Evolutionary conservation across 2,329 filamentous ascomycete genomes (phyloP), one percentile per base, ranked within the genome.

Genomic region (Aspergillus ibericus): DNA sequence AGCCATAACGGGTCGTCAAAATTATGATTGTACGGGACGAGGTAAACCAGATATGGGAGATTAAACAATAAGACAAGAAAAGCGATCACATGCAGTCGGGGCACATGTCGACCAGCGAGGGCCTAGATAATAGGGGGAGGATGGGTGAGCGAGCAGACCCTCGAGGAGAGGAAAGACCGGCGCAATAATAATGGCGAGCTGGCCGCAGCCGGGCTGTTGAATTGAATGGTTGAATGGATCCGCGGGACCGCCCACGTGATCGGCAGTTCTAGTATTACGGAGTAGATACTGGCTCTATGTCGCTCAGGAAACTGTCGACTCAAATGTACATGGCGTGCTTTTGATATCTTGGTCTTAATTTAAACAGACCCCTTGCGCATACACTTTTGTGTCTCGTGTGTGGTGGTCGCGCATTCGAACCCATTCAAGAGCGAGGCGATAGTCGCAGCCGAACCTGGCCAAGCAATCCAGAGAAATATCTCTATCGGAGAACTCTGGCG

Each of bases 1-100:
- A 66, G 70, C 70, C 72, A 75, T 75, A 53, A 63, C 53, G 56
- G 56, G 47, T 57, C 50, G 58, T 63, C 13, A 53, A 35, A 59
- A 40, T 46, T 42, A 57, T 32, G n/a, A 52, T 32, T 52, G 27
- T 38, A 53, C 9, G 16, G 18, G 20, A 16, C 32, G 44, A 54
- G 29, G n/a, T 25, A n/a, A 10, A 25, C 18, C 18, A 9, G 16
- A 22, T 15, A 48, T 16, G n/a, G n/a, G 12, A 48, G 15, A 12
- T 15, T 16, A 16, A 7, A 29, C n/a, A n/a, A n/a, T n/a, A n/a
- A n/a, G n/a, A n/a, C n/a, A n/a, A n/a, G n/a, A 2, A 4, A 48
- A 16, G 15, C 22, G n/a, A 48, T 48, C 44, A 48, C 15, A 32
- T 13, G 15, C 25, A 48, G 44, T 5, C 3, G n/a, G 44, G 15